These are phyloP conservation scores for Dichotomopilus funicola DNA, from an alignment of 2,329 filamentous ascomycete species.

Conservation along the genomic window DNA sequence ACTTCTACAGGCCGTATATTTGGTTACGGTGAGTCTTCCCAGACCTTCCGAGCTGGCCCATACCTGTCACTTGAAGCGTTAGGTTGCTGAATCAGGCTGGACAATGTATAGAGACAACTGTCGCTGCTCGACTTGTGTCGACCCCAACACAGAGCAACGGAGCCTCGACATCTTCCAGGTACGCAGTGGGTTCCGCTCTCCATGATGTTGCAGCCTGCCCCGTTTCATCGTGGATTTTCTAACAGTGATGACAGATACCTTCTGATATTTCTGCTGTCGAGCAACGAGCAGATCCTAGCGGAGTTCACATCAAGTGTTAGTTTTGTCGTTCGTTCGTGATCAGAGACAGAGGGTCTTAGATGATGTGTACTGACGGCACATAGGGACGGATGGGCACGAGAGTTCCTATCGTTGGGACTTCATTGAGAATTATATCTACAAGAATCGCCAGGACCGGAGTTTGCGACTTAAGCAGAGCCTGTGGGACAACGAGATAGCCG, in stretches of 20 bases:
- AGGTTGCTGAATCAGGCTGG: no score
- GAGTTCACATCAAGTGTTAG: slow-evolving; percentile 7
- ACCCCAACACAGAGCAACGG: slow-evolving; percentile 64
- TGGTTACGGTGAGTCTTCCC: slow-evolving; percentile 21
- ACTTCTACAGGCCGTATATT: slow-evolving; percentile 6
- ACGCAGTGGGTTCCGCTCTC: neutral
- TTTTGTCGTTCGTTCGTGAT: neutral
- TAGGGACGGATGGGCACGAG: slow-evolving; percentile 61
- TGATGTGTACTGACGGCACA: slow-evolving; percentile 25
- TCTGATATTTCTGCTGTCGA: slow-evolving; percentile 33
- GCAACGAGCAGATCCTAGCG: slow-evolving; percentile 26
- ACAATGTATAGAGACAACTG: slow-evolving; percentile 57
- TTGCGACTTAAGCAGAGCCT: slow-evolving; percentile 8
- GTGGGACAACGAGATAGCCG: slow-evolving; percentile 32
- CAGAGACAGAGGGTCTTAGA: no score
- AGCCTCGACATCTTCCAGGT: slow-evolving; percentile 63
- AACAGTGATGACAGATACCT: slow-evolving; percentile 38
- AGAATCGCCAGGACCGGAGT: slow-evolving; percentile 23
- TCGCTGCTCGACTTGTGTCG: slow-evolving; percentile 59
- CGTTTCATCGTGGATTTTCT: neutral
- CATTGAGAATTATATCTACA: slow-evolving; percentile 42
- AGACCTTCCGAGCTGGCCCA: no score
- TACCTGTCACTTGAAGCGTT: no score
- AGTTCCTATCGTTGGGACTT: slow-evolving; percentile 63
- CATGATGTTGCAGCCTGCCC: no score